Evolutionary conservation across 2,329 filamentous ascomycete genomes (phyloP).

Genomic region (Trichoderma sp.): DNA sequence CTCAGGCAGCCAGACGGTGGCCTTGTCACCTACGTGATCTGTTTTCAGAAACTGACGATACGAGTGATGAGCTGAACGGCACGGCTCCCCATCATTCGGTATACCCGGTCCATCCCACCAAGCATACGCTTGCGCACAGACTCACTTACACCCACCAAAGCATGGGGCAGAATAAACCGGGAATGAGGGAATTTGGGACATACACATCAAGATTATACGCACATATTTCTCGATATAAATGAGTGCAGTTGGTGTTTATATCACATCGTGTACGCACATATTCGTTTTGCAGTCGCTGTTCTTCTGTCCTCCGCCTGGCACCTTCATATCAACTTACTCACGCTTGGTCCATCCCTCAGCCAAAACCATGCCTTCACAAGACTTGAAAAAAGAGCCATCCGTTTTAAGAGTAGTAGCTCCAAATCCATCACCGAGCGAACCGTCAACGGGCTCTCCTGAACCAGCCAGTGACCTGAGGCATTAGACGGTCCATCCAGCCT

Average conservation of each 20-base stretch:
- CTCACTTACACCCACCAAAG: neutral
- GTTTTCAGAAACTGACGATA: neutral
- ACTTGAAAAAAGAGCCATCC: neutral
- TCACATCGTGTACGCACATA: neutral
- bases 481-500: neutral
- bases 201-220: neutral
- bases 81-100: neutral
- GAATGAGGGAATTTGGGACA: neutral
- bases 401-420: neutral
- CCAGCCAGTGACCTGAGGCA: neutral
- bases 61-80: neutral
- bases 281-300: neutral
- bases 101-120: slow-evolving; percentile 10
- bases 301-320: neutral
- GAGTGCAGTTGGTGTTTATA: neutral
- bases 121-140: neutral
- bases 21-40: neutral
- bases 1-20: neutral
- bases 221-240: neutral
- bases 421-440: neutral
- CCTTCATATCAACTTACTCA: too few relatives aligned
- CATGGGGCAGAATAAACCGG: neutral
- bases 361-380: neutral
- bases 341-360: neutral
- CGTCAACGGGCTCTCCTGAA: neutral